Evolutionary conservation across 108 stramenopile genomes (phyloP), one percentile per base, ranked within the genome.

Genomic region (Cyclotella cryptica): DNA sequence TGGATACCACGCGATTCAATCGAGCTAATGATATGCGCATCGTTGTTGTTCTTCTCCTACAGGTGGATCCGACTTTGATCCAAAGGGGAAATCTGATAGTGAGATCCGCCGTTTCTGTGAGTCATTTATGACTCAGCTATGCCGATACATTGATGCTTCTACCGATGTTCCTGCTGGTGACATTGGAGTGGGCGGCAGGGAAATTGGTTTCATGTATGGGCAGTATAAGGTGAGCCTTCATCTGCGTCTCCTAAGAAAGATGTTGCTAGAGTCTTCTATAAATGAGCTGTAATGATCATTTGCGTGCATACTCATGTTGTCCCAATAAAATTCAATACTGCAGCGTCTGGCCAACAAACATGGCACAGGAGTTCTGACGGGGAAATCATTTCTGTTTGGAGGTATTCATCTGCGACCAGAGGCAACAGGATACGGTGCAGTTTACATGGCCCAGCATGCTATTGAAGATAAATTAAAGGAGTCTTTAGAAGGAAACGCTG

Each of bases 111-210:
- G 93, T 0, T 94, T 94, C 70, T 94, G 93, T 55, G 88, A 91
- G 74, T 82, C 88, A 4, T 94, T 94, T 82, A 94, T 94, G 93
- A 91, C 89, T 13, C 46, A 74, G 62, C 81, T 94, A 6, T 76
- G 65, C 42, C 78, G 87, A 6, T 89, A 94, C 59, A 65, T 94
- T 55, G 86, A 85, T 83, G 88, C 90, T 3, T 85, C 84, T 28
- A 91, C 88, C 6, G 93, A 94, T 81, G 90, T 94, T 40, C 93
- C 93, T 18, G 93, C 93, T 13, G 93, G 93, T 42, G 93, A 94
- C 66, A 94, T 94, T 72, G 93, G 93, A 49, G 93, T 94, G 0
- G 91, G 93, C 11, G 93, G 91, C 21, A 78, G 85, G 59, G 93
- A 94, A 64, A 90, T 94, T 51, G 93, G 93, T 44, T 91, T 85